phyloP scores from a whole-genome alignment of 306 rosid species.

The Pyrus bretschneideri region DNA sequence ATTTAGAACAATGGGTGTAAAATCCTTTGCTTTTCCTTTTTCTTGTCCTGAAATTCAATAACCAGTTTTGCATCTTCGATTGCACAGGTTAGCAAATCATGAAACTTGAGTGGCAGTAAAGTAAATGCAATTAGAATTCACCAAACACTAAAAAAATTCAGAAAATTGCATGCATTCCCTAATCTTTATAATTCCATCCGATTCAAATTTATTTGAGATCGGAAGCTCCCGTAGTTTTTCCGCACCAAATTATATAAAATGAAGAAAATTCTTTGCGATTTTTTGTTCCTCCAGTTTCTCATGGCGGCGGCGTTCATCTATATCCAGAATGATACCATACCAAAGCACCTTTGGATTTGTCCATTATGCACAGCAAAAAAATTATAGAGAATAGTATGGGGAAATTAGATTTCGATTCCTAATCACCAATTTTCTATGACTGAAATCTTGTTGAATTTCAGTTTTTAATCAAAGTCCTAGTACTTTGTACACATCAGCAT shows the following conservation, averaged over 20 bases:
- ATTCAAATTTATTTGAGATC: background rate
- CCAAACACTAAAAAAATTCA: background rate
- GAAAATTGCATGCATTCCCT: background rate
- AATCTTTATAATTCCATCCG: background rate
- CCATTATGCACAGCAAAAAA: no score
- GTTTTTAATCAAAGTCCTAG: no score
- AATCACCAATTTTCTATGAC: no score
- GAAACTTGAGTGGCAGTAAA: background rate
- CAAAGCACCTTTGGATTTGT: no score
- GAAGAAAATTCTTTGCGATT: constrained; percentile 47
- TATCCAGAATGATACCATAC: constrained; percentile 37
- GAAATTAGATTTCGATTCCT: no score
- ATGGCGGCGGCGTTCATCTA: constrained; percentile 77
- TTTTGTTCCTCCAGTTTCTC: constrained; percentile 65
- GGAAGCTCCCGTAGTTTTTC: background rate
- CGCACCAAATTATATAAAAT: background rate
- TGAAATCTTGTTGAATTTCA: no score
- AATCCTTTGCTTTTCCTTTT: no score
- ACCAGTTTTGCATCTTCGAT: no score
- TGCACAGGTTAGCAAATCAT: background rate
- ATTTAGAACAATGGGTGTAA: background rate
- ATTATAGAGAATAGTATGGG: no score
- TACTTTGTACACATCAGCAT: no score
- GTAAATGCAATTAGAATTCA: constrained; percentile 3
- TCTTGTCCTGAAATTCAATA: no score